Evolutionary conservation across 371 early-diverging fungal genomes (phyloP).

Genomic region (Lichtheimia corymbifera): DNA sequence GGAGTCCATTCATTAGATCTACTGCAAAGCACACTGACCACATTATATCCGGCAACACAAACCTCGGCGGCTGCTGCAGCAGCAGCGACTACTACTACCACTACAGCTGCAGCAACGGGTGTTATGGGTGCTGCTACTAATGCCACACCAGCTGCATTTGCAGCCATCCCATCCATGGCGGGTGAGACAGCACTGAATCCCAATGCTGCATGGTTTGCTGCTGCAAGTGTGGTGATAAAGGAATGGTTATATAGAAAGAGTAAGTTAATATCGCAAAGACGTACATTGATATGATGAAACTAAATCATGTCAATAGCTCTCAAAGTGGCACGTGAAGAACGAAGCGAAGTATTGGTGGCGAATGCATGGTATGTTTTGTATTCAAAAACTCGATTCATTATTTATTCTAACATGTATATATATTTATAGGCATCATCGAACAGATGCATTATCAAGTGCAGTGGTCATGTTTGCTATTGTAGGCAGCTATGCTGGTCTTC

Average conservation of each 20-base stretch:
- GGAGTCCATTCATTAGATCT: constrained; percentile 68
- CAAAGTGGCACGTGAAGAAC: constrained; percentile 59
- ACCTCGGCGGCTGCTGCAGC: neutral
- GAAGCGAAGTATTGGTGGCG: constrained; percentile 68
- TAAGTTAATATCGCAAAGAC: constrained; percentile 15
- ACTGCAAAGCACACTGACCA: constrained; percentile 28
- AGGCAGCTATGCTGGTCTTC: constrained; percentile 64
- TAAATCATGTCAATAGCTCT: constrained; percentile 35
- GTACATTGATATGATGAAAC: neutral
- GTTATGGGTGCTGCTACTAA: constrained; percentile 1
- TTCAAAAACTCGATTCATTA: neutral
- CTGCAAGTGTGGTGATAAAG: constrained; percentile 63
- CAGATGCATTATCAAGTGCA: constrained; percentile 66
- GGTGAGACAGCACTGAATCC: constrained; percentile 50
- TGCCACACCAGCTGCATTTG: neutral
- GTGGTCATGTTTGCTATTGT: constrained; percentile 64
- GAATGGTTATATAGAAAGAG: constrained; percentile 67
- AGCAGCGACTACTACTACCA: neutral
- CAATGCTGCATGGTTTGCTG: constrained; percentile 75
- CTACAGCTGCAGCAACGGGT: neutral
- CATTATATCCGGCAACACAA: neutral
- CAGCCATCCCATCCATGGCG: neutral
- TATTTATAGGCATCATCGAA: constrained; percentile 65
- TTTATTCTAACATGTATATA: neutral
- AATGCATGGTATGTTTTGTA: constrained; percentile 61